phyloP scores from a whole-genome alignment of 768 basidiomycete genomes.

The Lyophyllum shimeji region DNA sequence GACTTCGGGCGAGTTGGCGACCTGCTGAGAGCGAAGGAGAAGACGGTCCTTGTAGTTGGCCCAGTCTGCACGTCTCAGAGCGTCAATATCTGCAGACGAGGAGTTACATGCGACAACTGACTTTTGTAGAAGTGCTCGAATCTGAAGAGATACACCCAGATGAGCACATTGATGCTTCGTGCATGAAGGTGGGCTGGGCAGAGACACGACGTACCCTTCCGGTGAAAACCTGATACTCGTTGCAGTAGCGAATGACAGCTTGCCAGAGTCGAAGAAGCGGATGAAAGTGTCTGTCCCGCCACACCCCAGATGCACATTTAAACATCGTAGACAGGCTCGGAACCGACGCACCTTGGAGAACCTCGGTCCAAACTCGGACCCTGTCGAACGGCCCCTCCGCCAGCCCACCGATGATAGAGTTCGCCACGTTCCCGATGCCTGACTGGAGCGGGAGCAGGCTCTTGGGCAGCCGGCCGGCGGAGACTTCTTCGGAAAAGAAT shows the following conservation, averaged over 20 bases:
- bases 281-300: constrained; percentile 44
- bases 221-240: constrained; percentile 47
- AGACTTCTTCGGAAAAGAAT: constrained; percentile 42
- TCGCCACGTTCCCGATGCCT: constrained; percentile 49
- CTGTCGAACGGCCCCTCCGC: constrained; percentile 48
- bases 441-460: constrained; percentile 45
- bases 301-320: background rate
- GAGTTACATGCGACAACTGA: constrained; percentile 15
- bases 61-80: constrained; percentile 34
- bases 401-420: constrained; percentile 48
- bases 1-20: constrained; percentile 50
- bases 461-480: constrained; percentile 38
- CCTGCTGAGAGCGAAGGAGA: constrained; percentile 48
- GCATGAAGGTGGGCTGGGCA: background rate
- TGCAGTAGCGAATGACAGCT: constrained; percentile 45
- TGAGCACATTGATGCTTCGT: too few species aligned
- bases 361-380: constrained; percentile 52
- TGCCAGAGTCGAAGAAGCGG: constrained; percentile 46
- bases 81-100: background rate
- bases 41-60: constrained; percentile 44
- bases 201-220: constrained; percentile 31
- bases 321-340: background rate
- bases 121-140: constrained; percentile 50
- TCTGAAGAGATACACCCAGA: constrained; percentile 13
- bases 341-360: constrained; percentile 33